Evolutionary conservation across 2,329 filamentous ascomycete species (phyloP).

Genomic region (Beauveria bassiana): DNA sequence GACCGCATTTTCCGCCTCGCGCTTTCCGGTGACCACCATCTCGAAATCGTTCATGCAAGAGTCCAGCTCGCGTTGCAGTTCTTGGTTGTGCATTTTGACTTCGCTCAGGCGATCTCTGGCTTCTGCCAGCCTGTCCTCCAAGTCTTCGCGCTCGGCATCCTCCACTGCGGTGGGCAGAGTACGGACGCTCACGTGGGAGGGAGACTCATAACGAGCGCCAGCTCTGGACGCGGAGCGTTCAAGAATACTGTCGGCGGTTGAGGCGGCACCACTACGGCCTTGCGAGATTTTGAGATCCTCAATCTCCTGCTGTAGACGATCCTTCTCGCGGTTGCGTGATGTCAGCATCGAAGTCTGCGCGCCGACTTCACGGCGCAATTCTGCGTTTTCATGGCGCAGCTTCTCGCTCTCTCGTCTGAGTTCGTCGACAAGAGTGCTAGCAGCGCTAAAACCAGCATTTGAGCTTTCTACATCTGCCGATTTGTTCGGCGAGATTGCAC

Average conservation of each 20-base stretch:
- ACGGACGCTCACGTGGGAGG: slow-evolving; percentile 64
- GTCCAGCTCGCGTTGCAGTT: slow-evolving; percentile 75
- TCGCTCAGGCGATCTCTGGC: slow-evolving; percentile 81
- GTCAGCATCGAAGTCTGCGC: slow-evolving; percentile 97
- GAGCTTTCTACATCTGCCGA: slow-evolving; percentile 42
- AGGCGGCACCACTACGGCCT: slow-evolving; percentile 59
- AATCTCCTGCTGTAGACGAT: slow-evolving; percentile 91
- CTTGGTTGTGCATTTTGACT: slow-evolving; percentile 82
- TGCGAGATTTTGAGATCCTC: slow-evolving; percentile 90
- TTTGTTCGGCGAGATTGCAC: slow-evolving; percentile 37
- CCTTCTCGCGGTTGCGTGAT: slow-evolving; percentile 89
- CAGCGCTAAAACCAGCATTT: slow-evolving; percentile 46
- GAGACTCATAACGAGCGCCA: slow-evolving; percentile 52
- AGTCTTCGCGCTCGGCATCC: slow-evolving; percentile 75
- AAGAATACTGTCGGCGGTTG: slow-evolving; percentile 79
- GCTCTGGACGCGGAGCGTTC: slow-evolving; percentile 90
- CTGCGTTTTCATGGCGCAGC: slow-evolving; percentile 84
- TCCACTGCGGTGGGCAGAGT: slow-evolving; percentile 57
- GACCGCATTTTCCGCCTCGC: slow-evolving; percentile 49
- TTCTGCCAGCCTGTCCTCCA: slow-evolving; percentile 76
- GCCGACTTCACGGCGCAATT: slow-evolving; percentile 82
- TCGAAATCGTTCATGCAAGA: slow-evolving; percentile 75
- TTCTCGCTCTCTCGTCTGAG: slow-evolving; percentile 62
- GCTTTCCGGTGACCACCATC: slow-evolving; percentile 55
- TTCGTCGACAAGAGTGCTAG: slow-evolving; percentile 69